Evolutionary conservation across 1,284 basidiomycete genomes (phyloP).

Genomic region (Marasmius fiardii): DNA sequence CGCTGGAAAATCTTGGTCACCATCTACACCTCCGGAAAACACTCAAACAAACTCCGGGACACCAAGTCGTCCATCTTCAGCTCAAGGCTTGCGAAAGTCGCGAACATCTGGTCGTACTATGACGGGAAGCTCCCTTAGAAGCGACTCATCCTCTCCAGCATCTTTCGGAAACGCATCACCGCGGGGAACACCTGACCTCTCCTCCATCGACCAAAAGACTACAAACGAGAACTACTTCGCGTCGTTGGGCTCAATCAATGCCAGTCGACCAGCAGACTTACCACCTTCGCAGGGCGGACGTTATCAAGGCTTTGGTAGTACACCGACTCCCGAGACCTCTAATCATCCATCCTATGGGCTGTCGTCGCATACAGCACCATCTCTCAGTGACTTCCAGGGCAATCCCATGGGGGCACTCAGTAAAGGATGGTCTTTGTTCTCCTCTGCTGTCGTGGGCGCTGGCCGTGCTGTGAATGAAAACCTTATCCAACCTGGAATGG

Average conservation of each 20-base stretch:
- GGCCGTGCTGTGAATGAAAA: slow-evolving; percentile 72
- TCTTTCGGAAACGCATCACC: slow-evolving; percentile 44
- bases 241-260: slow-evolving; percentile 68
- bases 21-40: slow-evolving; percentile 53
- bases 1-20: slow-evolving; percentile 69
- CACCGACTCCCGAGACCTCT: slow-evolving; percentile 52
- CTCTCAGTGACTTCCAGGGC: slow-evolving; percentile 71
- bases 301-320: slow-evolving; percentile 82
- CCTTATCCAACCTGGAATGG: slow-evolving; percentile 80
- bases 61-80: slow-evolving; percentile 51
- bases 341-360: slow-evolving; percentile 59
- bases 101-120: slow-evolving; percentile 59
- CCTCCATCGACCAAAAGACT: slow-evolving; percentile 53
- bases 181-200: slow-evolving; percentile 36
- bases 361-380: slow-evolving; percentile 70
- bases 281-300: slow-evolving; percentile 84
- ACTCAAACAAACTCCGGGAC: slow-evolving; percentile 7
- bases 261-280: slow-evolving; percentile 63
- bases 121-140: slow-evolving; percentile 41
- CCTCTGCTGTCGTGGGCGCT: slow-evolving; percentile 70
- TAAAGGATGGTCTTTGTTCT: slow-evolving; percentile 85
- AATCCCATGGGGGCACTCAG: slow-evolving; percentile 74
- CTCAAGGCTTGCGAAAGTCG: slow-evolving; percentile 75
- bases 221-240: slow-evolving; percentile 79
- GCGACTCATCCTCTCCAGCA: slow-evolving; percentile 53